Evolutionary conservation across 106 monocot genomes (phyloP).

Genomic region (Dioscorea alata): DNA sequence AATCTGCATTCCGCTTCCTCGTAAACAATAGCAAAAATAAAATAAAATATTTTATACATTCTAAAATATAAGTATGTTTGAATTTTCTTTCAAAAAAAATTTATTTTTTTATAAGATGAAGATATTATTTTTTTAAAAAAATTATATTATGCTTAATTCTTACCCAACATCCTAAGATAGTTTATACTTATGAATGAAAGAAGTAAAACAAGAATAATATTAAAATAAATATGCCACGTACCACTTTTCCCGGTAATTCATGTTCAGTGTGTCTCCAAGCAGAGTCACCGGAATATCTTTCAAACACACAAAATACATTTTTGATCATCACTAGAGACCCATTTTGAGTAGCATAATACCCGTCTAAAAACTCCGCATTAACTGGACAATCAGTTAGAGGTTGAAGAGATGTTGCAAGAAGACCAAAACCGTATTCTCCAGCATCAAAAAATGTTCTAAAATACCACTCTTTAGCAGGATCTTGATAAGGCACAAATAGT

Average conservation of each 20-base stretch:
- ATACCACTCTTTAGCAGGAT: conserved; percentile 77
- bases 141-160: too few relatives aligned
- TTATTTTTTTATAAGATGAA: too few relatives aligned
- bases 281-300: conserved; percentile 48
- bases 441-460: conserved; percentile 57
- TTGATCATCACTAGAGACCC: conserved; percentile 27
- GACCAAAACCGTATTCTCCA: conserved; percentile 72
- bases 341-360: conserved; percentile 27
- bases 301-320: conserved; percentile 60
- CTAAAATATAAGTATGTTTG: too few relatives aligned
- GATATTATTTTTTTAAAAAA: background rate
- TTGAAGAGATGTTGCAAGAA: conserved; percentile 25
- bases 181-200: too few relatives aligned
- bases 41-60: too few relatives aligned
- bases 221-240: conserved; percentile 3
- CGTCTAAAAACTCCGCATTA: conserved; percentile 54
- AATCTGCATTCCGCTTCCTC: conserved; percentile 13
- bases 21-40: too few relatives aligned
- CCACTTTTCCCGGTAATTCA: conserved; percentile 32
- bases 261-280: conserved; percentile 65
- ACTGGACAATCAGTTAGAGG: conserved; percentile 51
- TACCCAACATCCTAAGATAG: too few relatives aligned
- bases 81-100: too few relatives aligned
- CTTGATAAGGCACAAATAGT: conserved; percentile 80
- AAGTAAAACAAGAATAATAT: background rate